Base-by-base conservation (phyloP, 306 rosid species). In the Cajanus cajan region DNA sequence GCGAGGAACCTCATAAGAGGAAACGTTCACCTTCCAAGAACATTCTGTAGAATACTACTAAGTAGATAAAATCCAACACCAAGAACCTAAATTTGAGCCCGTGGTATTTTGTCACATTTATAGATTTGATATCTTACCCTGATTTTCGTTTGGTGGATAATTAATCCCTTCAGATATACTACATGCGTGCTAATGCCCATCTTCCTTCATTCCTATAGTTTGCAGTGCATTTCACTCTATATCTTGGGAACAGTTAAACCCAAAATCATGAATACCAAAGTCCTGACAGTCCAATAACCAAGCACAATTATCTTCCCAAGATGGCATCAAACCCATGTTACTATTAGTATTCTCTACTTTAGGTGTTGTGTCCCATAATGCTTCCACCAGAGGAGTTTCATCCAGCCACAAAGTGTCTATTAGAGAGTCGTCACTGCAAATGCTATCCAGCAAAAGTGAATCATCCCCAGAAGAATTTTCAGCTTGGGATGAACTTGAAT, bases 221-320 rank as follows among this genome's bases (percentile, higher is more conserved):
- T 82, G 89, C 52, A 86, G 15, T 18, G 85, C 68, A 59, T 74
- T 87, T 72, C 84, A 51, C 51, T 89, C 96, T 50, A 87, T 40
- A 51, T 88, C 93, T 48, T 79, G 80, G 85, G 88, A 82, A 48
- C 31, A 87, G 68, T 82, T 93, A 68, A 89, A 88, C n/a, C 91
- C 93, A 50, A 91, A 93, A 84, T 93, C 98, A 21, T 88, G 94
- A 79, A 93, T 72, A 31, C 97, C 98, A 52, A 94, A 89, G 82
- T 92, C 98, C 54, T 90, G 89, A 68, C 94, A 92, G 61, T 90
- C 96, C 80, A 89, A 80, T 47, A 92, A 74, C 97, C 96, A 94
- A 44, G 88, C 80, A 72, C 85, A 89, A 24, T 62, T 88, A 21
- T 89, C 96, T 74, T 90, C 96, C 88, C 93, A 86, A 25, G 75